A percentile compares a stretch with the other conserved stretches of the same genome.
phyloP scores from a whole-genome alignment of 1,284 basidiomycete genomes.

The Tilletia walkeri region DNA sequence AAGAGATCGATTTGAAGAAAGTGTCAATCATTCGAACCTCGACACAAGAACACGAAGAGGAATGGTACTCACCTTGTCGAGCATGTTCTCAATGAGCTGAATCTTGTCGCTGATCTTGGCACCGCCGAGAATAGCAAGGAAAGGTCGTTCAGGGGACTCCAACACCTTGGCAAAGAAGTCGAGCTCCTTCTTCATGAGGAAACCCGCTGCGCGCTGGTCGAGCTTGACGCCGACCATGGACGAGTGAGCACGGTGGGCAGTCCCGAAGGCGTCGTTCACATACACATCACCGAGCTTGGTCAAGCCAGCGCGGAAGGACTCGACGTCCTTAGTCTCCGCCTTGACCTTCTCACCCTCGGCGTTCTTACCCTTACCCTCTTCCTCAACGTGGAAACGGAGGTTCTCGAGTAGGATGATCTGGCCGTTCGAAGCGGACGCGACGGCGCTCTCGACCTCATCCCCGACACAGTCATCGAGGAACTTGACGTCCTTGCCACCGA shows the following conservation, averaged over 20 bases:
- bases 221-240: slow-evolving; percentile 97
- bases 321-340: slow-evolving; percentile 78
- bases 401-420: slow-evolving; percentile 93
- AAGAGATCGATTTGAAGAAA: background rate
- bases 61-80: slow-evolving; percentile 73
- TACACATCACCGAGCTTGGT: slow-evolving; percentile 94
- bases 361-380: slow-evolving; percentile 92
- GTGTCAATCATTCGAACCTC: too few relatives aligned
- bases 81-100: slow-evolving; percentile 96
- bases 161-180: slow-evolving; percentile 98
- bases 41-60: background rate
- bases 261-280: slow-evolving; percentile 98
- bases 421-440: slow-evolving; percentile 70
- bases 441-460: slow-evolving; percentile 72
- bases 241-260: slow-evolving; percentile 95
- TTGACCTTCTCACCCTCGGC: slow-evolving; percentile 89
- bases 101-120: slow-evolving; percentile 99
- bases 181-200: slow-evolving; percentile 98
- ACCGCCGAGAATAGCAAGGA: slow-evolving; percentile 96
- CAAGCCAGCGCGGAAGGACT: slow-evolving; percentile 79
- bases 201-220: slow-evolving; percentile 87
- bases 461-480: slow-evolving; percentile 89
- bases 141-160: slow-evolving; percentile 88
- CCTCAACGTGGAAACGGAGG: slow-evolving; percentile 96
- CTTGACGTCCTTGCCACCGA: slow-evolving; percentile 60